Base-by-base conservation (phyloP, 768 basidiomycete genomes). In the Hericium erinaceus region DNA sequence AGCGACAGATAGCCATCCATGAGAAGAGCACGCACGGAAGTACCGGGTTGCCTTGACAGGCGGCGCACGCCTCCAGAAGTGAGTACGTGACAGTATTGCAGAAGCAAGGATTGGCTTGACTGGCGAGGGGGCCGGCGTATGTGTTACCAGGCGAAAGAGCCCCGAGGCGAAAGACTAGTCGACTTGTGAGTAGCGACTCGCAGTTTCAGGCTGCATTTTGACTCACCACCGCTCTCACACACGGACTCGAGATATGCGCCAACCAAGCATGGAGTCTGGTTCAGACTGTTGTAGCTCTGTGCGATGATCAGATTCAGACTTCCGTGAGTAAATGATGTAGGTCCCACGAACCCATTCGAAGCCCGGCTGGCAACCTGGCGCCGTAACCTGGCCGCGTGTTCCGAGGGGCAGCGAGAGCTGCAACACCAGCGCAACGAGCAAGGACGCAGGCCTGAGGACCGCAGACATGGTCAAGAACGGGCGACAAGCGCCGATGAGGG, bases 311-410 rank as follows among this genome's bases (percentile, higher is more conserved):
- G 44, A 46, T 18, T 44, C n/a, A n/a, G 12, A 15, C 11, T 46
- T 46, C 44, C 20, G 4, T 8, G 20, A 13, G 13, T 18, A 46
- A 18, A 20, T 18, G 20, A 46, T 15, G 33, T 10, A 33, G 33
- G 44, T n/a, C 20, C n/a, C 11, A 58, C 62, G 8, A 28, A 63
- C 62, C 62, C 62, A 63, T 24, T 33, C 8, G 20, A 26, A 48
- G 9, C 52, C 52, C 12, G 52, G 11, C 18, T 53, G 52, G 18
- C 52, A 53, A 24, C 24, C 39, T 8, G 52, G 52, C 52, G 52
- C 52, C n/a, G 52, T 6, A 10, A 53, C 33, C 52, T 53, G 52
- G 52, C 52, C 52, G 52, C 37, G n/a, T n/a, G 24, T 38, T 20
- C 26, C 18, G 15, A 18, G 37, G n/a, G 52, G 33, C 18, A 53